phyloP scores from a whole-genome alignment of 331 rosid genomes.

The Saraca asoca region DNA sequence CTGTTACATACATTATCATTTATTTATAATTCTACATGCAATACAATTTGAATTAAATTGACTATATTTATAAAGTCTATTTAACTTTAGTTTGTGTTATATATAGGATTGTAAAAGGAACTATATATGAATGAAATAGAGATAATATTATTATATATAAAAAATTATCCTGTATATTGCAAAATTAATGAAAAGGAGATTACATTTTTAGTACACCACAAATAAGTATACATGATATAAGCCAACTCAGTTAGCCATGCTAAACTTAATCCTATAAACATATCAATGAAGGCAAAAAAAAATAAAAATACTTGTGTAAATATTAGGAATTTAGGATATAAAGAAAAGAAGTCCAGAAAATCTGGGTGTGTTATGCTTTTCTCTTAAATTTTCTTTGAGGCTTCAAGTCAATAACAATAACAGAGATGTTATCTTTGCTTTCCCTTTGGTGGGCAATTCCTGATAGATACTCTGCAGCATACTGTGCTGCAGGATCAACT shows the following conservation, averaged over 20 bases:
- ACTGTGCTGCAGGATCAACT: constrained; percentile 73
- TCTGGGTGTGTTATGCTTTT: constrained; percentile 38
- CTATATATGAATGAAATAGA: no score
- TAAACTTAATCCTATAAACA: background rate
- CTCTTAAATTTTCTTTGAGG: constrained; percentile 67
- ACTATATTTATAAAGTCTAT: no score
- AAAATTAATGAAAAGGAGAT: no score
- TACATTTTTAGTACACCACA: constrained; percentile 14
- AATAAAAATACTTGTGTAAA: constrained; percentile 13
- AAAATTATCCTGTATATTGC: no score
- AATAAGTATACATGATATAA: constrained; percentile 29
- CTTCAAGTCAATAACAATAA: constrained; percentile 76
- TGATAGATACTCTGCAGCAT: constrained; percentile 77
- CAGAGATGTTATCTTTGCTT: constrained; percentile 79
- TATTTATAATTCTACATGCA: no score
- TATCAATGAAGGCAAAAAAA: no score
- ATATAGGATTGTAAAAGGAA: no score
- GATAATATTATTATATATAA: no score
- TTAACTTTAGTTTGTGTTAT: no score
- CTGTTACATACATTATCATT: no score
- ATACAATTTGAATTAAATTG: no score
- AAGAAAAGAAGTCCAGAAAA: constrained; percentile 31
- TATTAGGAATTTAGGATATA: constrained; percentile 20
- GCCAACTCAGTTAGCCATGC: constrained; percentile 42
- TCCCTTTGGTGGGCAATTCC: constrained; percentile 75